Evolutionary conservation across 73 alveolate species (phyloP), one percentile per base, ranked within the genome.

Genomic region (Paramecium caudatum): DNA sequence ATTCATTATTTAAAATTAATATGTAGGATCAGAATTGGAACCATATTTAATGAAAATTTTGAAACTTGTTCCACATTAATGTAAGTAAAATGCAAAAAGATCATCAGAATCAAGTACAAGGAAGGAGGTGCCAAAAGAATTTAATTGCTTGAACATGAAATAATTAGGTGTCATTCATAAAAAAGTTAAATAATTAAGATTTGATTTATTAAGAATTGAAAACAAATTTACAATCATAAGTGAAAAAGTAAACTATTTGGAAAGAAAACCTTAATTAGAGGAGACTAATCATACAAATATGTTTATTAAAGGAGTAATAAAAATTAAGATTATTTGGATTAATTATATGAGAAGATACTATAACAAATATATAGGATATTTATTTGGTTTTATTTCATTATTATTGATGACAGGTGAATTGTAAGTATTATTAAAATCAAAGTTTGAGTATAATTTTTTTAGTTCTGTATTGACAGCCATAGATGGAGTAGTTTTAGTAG

Each of bases 101-200:
- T 41, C 37, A 27, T 82, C 34, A 82, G 9, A 15, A 16, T 21
- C 19, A 47, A 33, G 47, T n/a, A 82, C 82, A 33, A 65, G 47
- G 8, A 21, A 41, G n/a, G 70, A 61, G 5, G 33, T 61, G 21
- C 47, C 45, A 1, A 45, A 50, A 21, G 65, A 48, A 47, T 48
- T 47, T 23, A 13, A 27, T 13, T 47, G 36, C 23, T 48, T 82
- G 9, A 82, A 82, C 47, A 12, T 82, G 36, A 30, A 82, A 48
- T 48, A 82, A 82, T 82, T 82, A 82, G 91, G 82, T 3, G 47
- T 8, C 1, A 37, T 82, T 45, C 65, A 82, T 47, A 82, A 82
- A 39, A 46, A 47, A 3, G 70, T 27, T 27, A 82, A 82, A 33
- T 9, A 47, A 47, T 13, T 82, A 10, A 55, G 46, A 5, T 82